Evolutionary conservation across 192 early-diverging fungal genomes (phyloP), one percentile per base, ranked within the genome.

Genomic region (Coemansia sp.): DNA sequence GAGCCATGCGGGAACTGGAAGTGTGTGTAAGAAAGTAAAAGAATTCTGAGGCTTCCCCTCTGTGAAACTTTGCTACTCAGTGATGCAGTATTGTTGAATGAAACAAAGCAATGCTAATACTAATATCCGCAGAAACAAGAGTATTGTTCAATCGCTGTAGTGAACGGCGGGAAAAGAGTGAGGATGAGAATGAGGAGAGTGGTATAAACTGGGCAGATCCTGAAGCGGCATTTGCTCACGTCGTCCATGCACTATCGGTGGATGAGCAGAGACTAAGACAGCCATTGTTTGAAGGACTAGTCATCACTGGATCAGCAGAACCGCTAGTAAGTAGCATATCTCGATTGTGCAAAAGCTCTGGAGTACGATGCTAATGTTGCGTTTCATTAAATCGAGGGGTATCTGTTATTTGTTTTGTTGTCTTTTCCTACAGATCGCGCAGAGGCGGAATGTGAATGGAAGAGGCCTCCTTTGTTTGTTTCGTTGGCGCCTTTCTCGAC

Each of bases 271-370:
- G 43, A 7, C 56, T 76, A 49, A 48, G 79, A 15, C 67, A 46
- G 56, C 56, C 61, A 9, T 58, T 81, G 59, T 76, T 81, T 72
- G 79, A 81, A 23, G 79, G 79, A 21, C 53, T 81, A 23, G 79
- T 81, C 18, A 57, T 63, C 45, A 62, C 79, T n/a, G 79, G 79
- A 49, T 72, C 79, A 52, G 49, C 70, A 15, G 74, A 76, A 63
- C 79, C 79, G 61, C 60, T 76, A 67, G 79, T 81, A 81, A 73
- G 79, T 43, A 42, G 58, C 29, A 39, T 25, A 60, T 63, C 8
- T 26, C 26, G 48, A 51, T 7, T 45, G 16, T 45, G 16, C 42
- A 45, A 45, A n/a, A 40, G 15, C 10, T 15, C 37, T 40, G 15
- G 37, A 40, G 37, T 40, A 15, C 37, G 37, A 40, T 40, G 37